Percentiles rank a stretch among this genome's conserved stretches.
phyloP scores from a whole-genome alignment of 176 grass and related monocot species.

The Chloris gayana region DNA sequence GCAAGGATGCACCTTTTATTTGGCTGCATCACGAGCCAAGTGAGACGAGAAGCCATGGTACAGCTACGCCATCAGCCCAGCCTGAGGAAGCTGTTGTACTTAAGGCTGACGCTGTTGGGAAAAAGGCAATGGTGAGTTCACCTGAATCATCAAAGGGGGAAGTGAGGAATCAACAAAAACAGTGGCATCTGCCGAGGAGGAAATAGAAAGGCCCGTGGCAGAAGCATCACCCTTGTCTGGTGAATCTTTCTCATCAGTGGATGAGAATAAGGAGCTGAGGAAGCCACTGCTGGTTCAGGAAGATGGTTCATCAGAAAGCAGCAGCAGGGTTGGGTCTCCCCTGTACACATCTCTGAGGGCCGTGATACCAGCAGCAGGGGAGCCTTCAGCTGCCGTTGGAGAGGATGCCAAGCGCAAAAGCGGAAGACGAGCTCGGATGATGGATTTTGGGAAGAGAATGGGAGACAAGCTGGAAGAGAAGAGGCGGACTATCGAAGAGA shows the following conservation, averaged over 20 bases:
- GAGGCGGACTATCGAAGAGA: conserved; percentile 82
- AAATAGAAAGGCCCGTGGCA: conserved; percentile 23
- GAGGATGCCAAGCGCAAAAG: conserved; percentile 60
- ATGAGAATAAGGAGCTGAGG: conserved; percentile 38
- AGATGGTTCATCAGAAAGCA: conserved; percentile 29
- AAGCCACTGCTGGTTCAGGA: conserved; percentile 43
- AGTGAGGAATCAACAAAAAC: conserved; percentile 50
- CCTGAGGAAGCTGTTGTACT: conserved; percentile 45
- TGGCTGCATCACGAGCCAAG: conserved; percentile 61
- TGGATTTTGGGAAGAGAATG: conserved; percentile 85
- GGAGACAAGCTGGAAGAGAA: conserved; percentile 96
- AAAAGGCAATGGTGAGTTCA: not conserved
- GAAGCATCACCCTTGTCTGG: conserved; percentile 28
- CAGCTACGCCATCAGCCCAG: conserved; percentile 17
- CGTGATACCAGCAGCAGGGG: conserved; percentile 9
- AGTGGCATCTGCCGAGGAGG: conserved; percentile 39
- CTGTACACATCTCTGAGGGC: conserved; percentile 32
- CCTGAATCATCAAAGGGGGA: conserved; percentile 14
- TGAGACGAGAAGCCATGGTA: conserved; percentile 33
- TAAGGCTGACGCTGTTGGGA: conserved; percentile 36
- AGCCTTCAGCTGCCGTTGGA: conserved; percentile 5
- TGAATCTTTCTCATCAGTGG: conserved; percentile 20
- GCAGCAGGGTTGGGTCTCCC: conserved; percentile 25
- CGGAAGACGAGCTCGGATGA: conserved; percentile 65
- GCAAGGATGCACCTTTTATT: conserved; percentile 75